Evolutionary conservation across 1,284 basidiomycete genomes (phyloP).

Genomic region (Boletus smithii): DNA sequence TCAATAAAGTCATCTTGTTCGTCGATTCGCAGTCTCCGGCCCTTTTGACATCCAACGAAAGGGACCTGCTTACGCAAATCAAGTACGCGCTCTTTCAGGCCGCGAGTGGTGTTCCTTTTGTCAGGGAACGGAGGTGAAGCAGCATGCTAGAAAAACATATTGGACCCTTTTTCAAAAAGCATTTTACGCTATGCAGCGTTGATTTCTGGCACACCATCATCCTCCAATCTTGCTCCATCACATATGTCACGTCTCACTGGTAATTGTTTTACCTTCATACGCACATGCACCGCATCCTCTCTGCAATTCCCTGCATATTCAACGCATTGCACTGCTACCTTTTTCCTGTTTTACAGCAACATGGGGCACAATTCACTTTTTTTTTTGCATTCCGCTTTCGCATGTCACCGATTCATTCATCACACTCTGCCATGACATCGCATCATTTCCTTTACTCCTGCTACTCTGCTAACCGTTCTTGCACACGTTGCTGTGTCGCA

Average conservation of each 20-base stretch:
- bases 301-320: slow-evolving; percentile 24
- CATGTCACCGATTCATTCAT: slow-evolving; percentile 27
- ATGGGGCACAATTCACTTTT: slow-evolving; percentile 17
- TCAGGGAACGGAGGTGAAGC: slow-evolving; percentile 33
- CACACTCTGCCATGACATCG: slow-evolving; percentile 18
- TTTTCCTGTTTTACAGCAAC: slow-evolving; percentile 17
- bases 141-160: slow-evolving; percentile 1
- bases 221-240: slow-evolving; percentile 11
- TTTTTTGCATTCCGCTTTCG: slow-evolving; percentile 22
- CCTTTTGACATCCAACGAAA: slow-evolving; percentile 44
- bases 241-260: slow-evolving; percentile 18
- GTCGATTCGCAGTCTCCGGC: slow-evolving; percentile 43
- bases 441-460: slow-evolving; percentile 10
- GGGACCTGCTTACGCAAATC: slow-evolving; percentile 42
- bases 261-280: slow-evolving; percentile 20
- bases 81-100: slow-evolving; percentile 48
- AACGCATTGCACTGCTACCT: slow-evolving; percentile 25
- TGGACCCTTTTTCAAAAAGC: slow-evolving; percentile 17
- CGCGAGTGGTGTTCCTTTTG: slow-evolving; percentile 41
- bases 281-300: slow-evolving; percentile 25
- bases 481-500: slow-evolving; percentile 14
- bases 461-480: slow-evolving; percentile 12
- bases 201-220: slow-evolving; percentile 14
- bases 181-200: slow-evolving; percentile 14
- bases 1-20: slow-evolving; percentile 49